These are phyloP conservation scores for Monilinia polystroma DNA, from an alignment of 2,329 filamentous ascomycete genomes.

Conservation along the genomic window DNA sequence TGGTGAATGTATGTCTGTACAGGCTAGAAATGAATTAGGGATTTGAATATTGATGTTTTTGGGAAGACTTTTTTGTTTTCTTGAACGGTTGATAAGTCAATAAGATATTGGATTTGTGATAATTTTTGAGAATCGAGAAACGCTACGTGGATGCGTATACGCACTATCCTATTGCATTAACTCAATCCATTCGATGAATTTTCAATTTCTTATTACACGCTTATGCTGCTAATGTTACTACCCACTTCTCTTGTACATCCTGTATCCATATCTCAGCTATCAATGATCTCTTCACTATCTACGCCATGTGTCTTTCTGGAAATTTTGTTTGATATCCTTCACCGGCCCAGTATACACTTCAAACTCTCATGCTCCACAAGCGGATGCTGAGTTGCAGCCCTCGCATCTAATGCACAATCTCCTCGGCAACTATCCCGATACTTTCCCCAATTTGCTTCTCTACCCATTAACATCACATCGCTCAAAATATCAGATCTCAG, in stretches of 20 bases:
- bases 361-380: not conserved
- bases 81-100: too few species aligned
- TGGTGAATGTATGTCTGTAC: too few species aligned
- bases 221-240: not conserved
- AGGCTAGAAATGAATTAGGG: too few species aligned
- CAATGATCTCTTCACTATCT: not conserved
- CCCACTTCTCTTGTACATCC: conserved; percentile 10
- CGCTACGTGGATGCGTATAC: too few species aligned
- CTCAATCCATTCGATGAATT: not conserved
- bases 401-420: not conserved
- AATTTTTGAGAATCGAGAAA: too few species aligned
- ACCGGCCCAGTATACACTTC: not conserved
- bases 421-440: not conserved
- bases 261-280: not conserved
- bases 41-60: too few species aligned
- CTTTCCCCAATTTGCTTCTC: not conserved
- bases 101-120: too few species aligned
- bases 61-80: too few species aligned
- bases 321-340: conserved; percentile 1
- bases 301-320: not conserved
- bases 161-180: too few species aligned
- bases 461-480: not conserved
- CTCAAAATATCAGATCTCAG: not conserved
- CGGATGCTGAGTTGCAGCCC: not conserved
- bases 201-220: conserved; percentile 16